Conservation (phyloP, 2,329 filamentous ascomycete species). For the Clonostachys solani region DNA sequence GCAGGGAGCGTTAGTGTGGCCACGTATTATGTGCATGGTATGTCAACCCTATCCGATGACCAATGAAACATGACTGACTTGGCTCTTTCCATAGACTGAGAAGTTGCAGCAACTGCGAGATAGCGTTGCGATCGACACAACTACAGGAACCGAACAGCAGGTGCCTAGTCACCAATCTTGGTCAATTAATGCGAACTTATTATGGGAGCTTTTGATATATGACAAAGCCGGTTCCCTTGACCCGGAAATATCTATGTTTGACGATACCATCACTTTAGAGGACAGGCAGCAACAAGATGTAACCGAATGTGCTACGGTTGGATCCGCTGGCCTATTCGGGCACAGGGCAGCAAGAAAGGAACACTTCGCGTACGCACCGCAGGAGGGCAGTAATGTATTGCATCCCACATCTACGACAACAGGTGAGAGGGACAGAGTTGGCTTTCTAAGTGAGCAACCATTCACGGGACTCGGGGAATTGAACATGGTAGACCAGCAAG, state of each 20-base stretch:
- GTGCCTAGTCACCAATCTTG: slow-evolving; percentile 5
- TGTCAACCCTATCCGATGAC: background rate
- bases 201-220: slow-evolving; percentile 29
- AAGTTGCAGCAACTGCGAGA: slow-evolving; percentile 21
- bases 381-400: slow-evolving; percentile 9
- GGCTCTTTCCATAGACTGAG: slow-evolving; percentile 6
- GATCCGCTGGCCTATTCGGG: slow-evolving; percentile 28
- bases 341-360: slow-evolving; percentile 28
- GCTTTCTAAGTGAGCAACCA: too few relatives aligned
- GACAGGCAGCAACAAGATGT: background rate
- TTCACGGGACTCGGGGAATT: slow-evolving; percentile 8
- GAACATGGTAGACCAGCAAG: slow-evolving; percentile 11
- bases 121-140: slow-evolving; percentile 16
- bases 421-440: slow-evolving; percentile 1
- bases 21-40: slow-evolving; percentile 15
- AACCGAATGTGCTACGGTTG: slow-evolving; percentile 22
- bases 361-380: slow-evolving; percentile 24
- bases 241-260: slow-evolving; percentile 12
- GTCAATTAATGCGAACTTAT: slow-evolving; percentile 24
- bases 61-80: too few relatives aligned
- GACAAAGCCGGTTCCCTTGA: slow-evolving; percentile 20
- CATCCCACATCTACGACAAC: background rate
- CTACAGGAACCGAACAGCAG: background rate
- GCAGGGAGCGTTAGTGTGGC: slow-evolving; percentile 14
- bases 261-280: slow-evolving; percentile 10